Evolutionary conservation across 2,329 filamentous ascomycete species (phyloP).

Genomic region (Pseudocercospora fijiensis): DNA sequence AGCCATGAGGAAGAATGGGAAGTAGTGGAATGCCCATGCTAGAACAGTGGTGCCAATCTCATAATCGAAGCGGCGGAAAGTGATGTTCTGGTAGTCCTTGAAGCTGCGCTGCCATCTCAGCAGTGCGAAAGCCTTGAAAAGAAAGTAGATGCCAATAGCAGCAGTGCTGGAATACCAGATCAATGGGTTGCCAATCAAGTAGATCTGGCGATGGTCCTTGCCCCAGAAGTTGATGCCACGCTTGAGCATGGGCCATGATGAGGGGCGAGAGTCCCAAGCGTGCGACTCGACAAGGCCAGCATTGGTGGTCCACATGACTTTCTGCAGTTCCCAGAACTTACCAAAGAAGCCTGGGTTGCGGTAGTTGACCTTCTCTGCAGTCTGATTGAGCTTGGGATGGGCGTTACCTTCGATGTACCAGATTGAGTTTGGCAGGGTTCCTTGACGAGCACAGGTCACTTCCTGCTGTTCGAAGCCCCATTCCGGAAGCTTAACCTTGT

Average conservation of each 20-base stretch:
- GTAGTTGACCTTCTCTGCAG: slow-evolving; percentile 94
- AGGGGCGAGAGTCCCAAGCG: slow-evolving; percentile 94
- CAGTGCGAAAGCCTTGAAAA: slow-evolving; percentile 84
- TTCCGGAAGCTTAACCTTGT: slow-evolving; percentile 97
- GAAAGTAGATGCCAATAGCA: slow-evolving; percentile 71
- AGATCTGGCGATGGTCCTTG: slow-evolving; percentile 88
- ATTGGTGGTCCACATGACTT: slow-evolving; percentile 99
- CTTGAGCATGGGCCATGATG: slow-evolving; percentile 85
- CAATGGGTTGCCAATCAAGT: slow-evolving; percentile 90
- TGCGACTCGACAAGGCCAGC: slow-evolving; percentile 94
- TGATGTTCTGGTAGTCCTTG: slow-evolving; percentile 76
- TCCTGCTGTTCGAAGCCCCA: slow-evolving; percentile 99
- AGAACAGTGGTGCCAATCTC: slow-evolving; percentile 88
- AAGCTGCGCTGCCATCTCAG: slow-evolving; percentile 93
- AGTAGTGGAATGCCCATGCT: slow-evolving; percentile 97
- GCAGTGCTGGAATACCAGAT: slow-evolving; percentile 90
- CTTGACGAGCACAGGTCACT: slow-evolving; percentile 91
- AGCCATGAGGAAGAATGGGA: slow-evolving; percentile 97
- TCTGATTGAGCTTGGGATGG: slow-evolving; percentile 71
- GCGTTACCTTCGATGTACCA: slow-evolving; percentile 95
- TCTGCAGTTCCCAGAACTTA: slow-evolving; percentile 96
- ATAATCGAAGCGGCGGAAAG: slow-evolving; percentile 96
- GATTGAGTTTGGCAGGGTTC: slow-evolving; percentile 90
- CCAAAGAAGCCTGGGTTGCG: slow-evolving; percentile 90
- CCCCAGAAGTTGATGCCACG: slow-evolving; percentile 99